Conservation (phyloP, 2,329 filamentous ascomycete genomes). For the Verruconis gallopava region DNA sequence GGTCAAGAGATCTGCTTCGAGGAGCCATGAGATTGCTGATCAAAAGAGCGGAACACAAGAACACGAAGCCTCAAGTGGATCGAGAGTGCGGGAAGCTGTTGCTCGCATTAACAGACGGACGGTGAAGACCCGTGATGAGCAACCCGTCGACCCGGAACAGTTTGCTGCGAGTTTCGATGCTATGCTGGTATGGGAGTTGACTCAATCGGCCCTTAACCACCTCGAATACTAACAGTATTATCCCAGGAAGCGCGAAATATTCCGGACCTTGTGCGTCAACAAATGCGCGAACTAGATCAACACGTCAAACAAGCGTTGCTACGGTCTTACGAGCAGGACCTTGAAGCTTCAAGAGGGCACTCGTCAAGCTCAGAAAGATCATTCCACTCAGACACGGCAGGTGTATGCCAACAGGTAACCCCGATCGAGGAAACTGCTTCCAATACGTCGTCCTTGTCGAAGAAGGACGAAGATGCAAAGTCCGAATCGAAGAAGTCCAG, state of each 20-base stretch:
- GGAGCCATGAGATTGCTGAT: constrained; percentile 20
- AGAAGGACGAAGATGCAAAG: background rate
- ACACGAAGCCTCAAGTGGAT: constrained; percentile 21
- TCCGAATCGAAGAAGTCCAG: constrained; percentile 28
- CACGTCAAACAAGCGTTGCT: constrained; percentile 93
- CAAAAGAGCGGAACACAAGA: constrained; percentile 17
- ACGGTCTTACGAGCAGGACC: constrained; percentile 38
- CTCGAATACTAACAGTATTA: too few species aligned
- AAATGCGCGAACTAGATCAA: constrained; percentile 80
- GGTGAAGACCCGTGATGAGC: constrained; percentile 25
- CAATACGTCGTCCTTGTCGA: constrained; percentile 1
- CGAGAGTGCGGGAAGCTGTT: constrained; percentile 51
- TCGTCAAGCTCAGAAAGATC: constrained; percentile 4
- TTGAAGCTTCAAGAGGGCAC: background rate
- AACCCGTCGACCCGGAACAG: constrained; percentile 35
- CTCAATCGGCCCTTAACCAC: too few species aligned
- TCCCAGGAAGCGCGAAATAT: constrained; percentile 86
- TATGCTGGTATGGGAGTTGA: constrained; percentile 42
- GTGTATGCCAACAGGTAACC: background rate
- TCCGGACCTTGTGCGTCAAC: constrained; percentile 82
- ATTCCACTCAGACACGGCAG: constrained; percentile 18
- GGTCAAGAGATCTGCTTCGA: background rate
- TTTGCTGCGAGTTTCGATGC: constrained; percentile 51
- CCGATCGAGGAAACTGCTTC: background rate
- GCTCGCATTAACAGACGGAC: constrained; percentile 45